A percentile compares a stretch with the other conserved stretches of the same genome.
Conservation (phyloP, 352 stramenopile species). For the Plasmopara muralis region DNA sequence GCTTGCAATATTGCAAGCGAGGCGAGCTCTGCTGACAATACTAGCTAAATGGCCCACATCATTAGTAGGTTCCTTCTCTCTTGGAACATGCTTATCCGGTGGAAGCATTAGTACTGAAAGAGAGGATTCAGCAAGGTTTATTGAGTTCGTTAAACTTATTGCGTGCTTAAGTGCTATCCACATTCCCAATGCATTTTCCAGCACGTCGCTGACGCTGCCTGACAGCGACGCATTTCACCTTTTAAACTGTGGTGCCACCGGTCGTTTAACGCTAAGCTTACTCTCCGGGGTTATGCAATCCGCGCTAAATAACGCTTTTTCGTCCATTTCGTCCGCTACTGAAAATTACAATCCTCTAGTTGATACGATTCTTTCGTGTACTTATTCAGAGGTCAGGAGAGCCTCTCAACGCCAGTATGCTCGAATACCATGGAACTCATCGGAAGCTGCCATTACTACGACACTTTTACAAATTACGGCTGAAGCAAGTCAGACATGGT, state of each 20-base stretch:
- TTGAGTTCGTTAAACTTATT: slow-evolving; percentile 83
- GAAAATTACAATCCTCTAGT: slow-evolving; percentile 35
- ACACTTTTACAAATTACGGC: slow-evolving; percentile 68
- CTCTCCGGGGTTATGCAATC: slow-evolving; percentile 44
- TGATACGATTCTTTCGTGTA: slow-evolving; percentile 45
- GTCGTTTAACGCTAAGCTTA: slow-evolving; percentile 45
- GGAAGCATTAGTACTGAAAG: slow-evolving; percentile 9
- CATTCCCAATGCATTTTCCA: slow-evolving; percentile 24
- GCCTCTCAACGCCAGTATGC: slow-evolving; percentile 75
- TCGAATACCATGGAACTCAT: slow-evolving; percentile 77
- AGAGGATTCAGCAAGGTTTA: slow-evolving; percentile 44
- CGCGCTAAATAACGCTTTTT: slow-evolving; percentile 34
- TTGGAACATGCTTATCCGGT: slow-evolving; percentile 38
- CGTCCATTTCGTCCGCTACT: slow-evolving; percentile 10
- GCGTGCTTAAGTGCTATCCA: slow-evolving; percentile 56
- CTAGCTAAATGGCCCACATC: slow-evolving; percentile 69
- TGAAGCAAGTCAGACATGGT: slow-evolving; percentile 64
- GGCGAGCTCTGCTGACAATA: slow-evolving; percentile 64
- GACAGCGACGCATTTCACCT: slow-evolving; percentile 44
- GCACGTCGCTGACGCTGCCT: slow-evolving; percentile 20
- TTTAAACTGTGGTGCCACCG: slow-evolving; percentile 49
- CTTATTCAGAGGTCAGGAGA: slow-evolving; percentile 55
- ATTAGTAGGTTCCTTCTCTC: slow-evolving; percentile 48
- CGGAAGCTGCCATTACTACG: slow-evolving; percentile 57
- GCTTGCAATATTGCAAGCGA: slow-evolving; percentile 75